Base-by-base conservation (phyloP, 345 rosid genomes). In the Pistacia atlantica region DNA sequence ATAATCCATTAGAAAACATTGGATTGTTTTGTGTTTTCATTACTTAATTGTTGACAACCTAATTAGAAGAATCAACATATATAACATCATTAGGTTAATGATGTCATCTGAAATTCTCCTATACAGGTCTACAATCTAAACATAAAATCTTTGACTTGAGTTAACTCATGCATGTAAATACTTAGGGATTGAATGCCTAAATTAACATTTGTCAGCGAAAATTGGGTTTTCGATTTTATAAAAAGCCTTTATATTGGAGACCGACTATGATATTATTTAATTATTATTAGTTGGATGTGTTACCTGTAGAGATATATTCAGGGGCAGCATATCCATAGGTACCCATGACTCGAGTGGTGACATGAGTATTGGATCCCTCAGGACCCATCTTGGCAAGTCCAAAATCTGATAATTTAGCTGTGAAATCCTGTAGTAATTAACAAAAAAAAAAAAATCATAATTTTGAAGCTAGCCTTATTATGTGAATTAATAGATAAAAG, bases 271-370 rank as follows among this genome's bases (percentile, higher is more conserved):
- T 22, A 22, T 31, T 31, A n/a, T n/a, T n/a, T n/a, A n/a, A 31
- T 31, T 31, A 31, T 31, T 31, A 31, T 31, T 31, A 1, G 33
- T 31, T 31, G 33, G 33, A 31, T 31, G 33, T 31, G 33, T 31
- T 67, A 92, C 97, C 98, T 62, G 98, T 93, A 9, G 97, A 89
- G 60, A 95, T 94, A 72, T 95, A 93, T 85, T 95, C 99, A 0
- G 99, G 98, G 13, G 98, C 99, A 46, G 98, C 97, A 75, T 95
- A 95, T 35, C 98, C 99, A 16, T 92, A 90, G 11, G 99, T 95
- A 11, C 99, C 99, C 99, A 95, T 95, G 49, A 95, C 99, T 5
- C 99, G 86, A 73, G 98, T 93, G 0, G 93, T 92, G 38, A 95
- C 99, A 72, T 95, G 99, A 17, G 98, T 87, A 67, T 95, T 83